Conservation (phyloP, 805 yeast species). For the Saccharomycopsis microspora region DNA sequence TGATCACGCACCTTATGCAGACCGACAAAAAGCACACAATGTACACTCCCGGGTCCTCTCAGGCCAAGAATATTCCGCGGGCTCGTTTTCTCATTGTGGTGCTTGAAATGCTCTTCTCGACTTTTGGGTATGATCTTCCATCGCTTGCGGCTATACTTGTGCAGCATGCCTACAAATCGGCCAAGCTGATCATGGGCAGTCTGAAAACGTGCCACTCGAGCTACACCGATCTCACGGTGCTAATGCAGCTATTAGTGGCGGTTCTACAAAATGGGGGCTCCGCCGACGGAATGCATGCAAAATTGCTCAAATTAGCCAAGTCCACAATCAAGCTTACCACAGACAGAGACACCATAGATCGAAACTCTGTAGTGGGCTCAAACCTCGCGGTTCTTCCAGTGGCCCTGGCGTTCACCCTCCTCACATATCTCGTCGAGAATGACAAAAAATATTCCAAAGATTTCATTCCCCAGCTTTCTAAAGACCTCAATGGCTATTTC, state of each 20-base stretch:
- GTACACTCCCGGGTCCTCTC: conserved; percentile 3
- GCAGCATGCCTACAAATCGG: conserved; percentile 8
- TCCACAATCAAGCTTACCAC: conserved; percentile 10
- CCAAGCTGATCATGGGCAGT: conserved; percentile 8
- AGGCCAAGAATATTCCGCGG: neutral
- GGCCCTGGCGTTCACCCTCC: conserved; percentile 13
- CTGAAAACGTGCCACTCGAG: conserved; percentile 2
- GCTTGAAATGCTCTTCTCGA: conserved; percentile 10
- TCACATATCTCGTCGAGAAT: conserved; percentile 2
- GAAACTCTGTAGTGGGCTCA: conserved; percentile 7
- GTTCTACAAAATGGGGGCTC: conserved; percentile 11
- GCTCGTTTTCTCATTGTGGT: conserved; percentile 1
- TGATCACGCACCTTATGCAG: conserved; percentile 20
- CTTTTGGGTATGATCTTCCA: conserved; percentile 16
- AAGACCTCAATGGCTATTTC: conserved; percentile 11
- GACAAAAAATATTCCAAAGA: conserved; percentile 13
- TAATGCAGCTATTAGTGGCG: conserved; percentile 7
- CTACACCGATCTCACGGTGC: conserved; percentile 1
- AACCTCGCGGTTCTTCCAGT: conserved; percentile 13
- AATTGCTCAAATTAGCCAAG: conserved; percentile 12
- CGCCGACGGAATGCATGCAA: conserved; percentile 4
- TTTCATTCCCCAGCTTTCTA: conserved; percentile 14
- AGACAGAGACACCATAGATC: conserved; percentile 10
- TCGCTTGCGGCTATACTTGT: conserved; percentile 18
- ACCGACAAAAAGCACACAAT: conserved; percentile 15